Evolutionary conservation across 2,329 filamentous ascomycete species (phyloP), one percentile per base, ranked within the genome.

Genomic region (Hymenoscyphus salicellus): DNA sequence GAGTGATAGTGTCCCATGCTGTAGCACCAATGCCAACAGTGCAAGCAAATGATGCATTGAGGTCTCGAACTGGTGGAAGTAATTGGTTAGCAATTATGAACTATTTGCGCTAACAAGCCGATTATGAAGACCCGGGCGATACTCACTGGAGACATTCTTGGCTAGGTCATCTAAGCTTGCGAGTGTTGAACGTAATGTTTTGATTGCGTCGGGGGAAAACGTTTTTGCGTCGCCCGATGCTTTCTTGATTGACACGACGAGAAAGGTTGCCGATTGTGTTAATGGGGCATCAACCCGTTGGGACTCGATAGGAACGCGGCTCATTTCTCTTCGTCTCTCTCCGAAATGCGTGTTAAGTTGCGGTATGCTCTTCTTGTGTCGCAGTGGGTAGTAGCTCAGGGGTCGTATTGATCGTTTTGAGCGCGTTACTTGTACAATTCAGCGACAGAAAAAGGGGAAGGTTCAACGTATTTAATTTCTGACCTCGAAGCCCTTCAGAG

Each of bases 1-100:
- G 67, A 1, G 77, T 82, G 1, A 87, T 64, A 0, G 65, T 58
- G 65, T 84, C 81, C 84, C 84, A 87, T 58, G 79, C 75, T 11
- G 77, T 68, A 69, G 79, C 82, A 55, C 84, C 84, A 57, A 86
- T 83, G 56, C 82, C 84, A 11, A 83, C 83, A 0, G 81, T 83
- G 70, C 83, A 85, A 43, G 81, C 75, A 64, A 86, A 82, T 5
- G 74, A 74, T 20, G 80, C 77, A 14, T 71, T 73, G 2, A 78
- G 76, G 26, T 84, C 80, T 49, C 83, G 82, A 60, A 84, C 80
- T 3, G 43, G 23, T 7, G 0, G n/a, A 49, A 26, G 43, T 8
- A 23, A 49, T 11, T 26, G 20, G 8, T 49, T 23, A 49, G 20
- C 43, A 23, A 49, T 11, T 2, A 23, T 10, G 7, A 14, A 23